phyloP scores from a whole-genome alignment of 768 basidiomycete species.

The Jaapia argillacea region DNA sequence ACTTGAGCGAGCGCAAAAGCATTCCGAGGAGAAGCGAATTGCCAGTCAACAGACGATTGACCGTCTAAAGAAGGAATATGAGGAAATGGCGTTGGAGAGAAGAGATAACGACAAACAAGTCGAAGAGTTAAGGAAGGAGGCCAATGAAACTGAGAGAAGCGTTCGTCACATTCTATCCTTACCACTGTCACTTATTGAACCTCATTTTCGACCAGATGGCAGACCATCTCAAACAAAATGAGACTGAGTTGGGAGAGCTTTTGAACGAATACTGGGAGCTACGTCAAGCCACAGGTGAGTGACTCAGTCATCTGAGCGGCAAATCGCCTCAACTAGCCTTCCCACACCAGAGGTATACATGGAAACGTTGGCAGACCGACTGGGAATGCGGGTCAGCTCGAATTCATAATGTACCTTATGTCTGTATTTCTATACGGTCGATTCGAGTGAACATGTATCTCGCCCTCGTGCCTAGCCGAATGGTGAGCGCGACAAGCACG shows the following conservation, averaged over 20 bases:
- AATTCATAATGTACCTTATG: no score
- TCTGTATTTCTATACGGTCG: no score
- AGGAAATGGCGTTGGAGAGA: conserved; percentile 67
- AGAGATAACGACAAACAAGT: conserved; percentile 71
- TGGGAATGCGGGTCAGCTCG: conserved; percentile 32
- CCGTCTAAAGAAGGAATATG: conserved; percentile 68
- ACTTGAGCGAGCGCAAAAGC: conserved; percentile 66
- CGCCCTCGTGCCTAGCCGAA: no score
- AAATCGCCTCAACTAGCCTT: neutral
- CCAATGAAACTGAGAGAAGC: conserved; percentile 57
- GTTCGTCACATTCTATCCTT: conserved; percentile 21
- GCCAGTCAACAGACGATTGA: conserved; percentile 70
- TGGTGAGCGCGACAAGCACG: no score
- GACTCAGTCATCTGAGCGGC: neutral
- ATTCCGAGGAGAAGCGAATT: conserved; percentile 70
- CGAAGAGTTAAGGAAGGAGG: conserved; percentile 65
- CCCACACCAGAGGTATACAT: conserved; percentile 66
- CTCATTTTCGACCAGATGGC: conserved; percentile 42
- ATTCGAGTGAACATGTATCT: no score
- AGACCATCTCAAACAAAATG: conserved; percentile 65
- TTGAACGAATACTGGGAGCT: conserved; percentile 79
- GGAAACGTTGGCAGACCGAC: conserved; percentile 76
- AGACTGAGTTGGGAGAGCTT: conserved; percentile 72
- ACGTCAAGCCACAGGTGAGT: conserved; percentile 63
- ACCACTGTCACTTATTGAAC: neutral